These are phyloP conservation scores for Aspergillus jensenii DNA, from an alignment of 2,329 filamentous ascomycete species.

Conservation along the genomic window DNA sequence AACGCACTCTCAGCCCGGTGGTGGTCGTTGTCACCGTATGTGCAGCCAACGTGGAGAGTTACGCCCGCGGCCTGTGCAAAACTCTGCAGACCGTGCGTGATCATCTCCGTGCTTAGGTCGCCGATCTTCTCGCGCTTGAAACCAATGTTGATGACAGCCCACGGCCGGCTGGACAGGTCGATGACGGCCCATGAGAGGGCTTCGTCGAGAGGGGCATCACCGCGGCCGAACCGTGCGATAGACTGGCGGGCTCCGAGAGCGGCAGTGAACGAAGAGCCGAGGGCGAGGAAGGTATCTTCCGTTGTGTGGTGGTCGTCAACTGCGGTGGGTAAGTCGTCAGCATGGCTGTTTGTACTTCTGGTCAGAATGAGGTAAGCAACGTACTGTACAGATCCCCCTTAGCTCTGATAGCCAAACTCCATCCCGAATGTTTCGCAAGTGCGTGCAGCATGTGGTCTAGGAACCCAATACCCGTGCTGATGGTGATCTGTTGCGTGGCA, in stretches of 20 bases:
- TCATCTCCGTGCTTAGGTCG: constrained; percentile 92
- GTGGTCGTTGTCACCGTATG: constrained; percentile 91
- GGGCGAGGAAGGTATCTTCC: constrained; percentile 90
- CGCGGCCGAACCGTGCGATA: constrained; percentile 85
- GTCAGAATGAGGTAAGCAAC: constrained; percentile 30
- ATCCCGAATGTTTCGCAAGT: constrained; percentile 90
- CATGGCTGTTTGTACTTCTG: background rate
- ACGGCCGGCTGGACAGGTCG: constrained; percentile 91
- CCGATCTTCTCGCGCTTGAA: constrained; percentile 91
- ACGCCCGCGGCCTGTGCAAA: constrained; percentile 88
- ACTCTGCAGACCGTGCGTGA: constrained; percentile 91
- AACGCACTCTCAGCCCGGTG: constrained; percentile 95
- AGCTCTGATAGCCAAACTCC: constrained; percentile 81
- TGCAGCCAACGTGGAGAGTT: constrained; percentile 92
- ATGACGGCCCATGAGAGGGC: constrained; percentile 90
- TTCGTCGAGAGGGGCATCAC: constrained; percentile 93
- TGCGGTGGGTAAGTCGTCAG: constrained; percentile 33
- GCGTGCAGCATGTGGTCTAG: constrained; percentile 99
- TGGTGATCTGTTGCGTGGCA: constrained; percentile 78
- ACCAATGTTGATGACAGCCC: constrained; percentile 77
- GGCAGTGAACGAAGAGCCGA: constrained; percentile 79
- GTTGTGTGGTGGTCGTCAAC: constrained; percentile 99
- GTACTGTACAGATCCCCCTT: constrained; percentile 87
- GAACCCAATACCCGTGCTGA: constrained; percentile 95
- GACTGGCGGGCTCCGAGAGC: constrained; percentile 77